Evolutionary conservation across 2,329 filamentous ascomycete species (phyloP).

Genomic region (Sordariomycetes sp.): DNA sequence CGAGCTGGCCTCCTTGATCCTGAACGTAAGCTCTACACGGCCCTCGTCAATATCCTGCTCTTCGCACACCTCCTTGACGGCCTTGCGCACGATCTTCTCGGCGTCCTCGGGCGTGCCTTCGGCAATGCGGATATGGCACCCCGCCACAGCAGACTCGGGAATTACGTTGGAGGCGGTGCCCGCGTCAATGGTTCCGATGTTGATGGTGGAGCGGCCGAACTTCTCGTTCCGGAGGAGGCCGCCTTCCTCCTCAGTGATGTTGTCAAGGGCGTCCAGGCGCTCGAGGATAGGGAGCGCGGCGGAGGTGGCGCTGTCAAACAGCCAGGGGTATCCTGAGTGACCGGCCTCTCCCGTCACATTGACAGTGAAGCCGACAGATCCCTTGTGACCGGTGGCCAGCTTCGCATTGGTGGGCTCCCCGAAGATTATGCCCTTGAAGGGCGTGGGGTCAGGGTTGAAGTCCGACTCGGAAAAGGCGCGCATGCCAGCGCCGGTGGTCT

Average conservation of each 20-base stretch:
- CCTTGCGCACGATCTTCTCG: constrained; percentile 35
- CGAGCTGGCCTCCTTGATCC: constrained; percentile 6
- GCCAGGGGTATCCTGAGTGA: constrained; percentile 85
- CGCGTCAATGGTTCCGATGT: constrained; percentile 65
- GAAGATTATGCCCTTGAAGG: constrained; percentile 62
- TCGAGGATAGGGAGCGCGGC: constrained; percentile 21
- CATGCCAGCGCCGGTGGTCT: constrained; percentile 75
- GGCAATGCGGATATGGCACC: constrained; percentile 62
- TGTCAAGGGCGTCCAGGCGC: constrained; percentile 27
- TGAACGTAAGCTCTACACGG: constrained; percentile 39
- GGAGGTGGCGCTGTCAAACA: constrained; percentile 72
- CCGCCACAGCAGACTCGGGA: constrained; percentile 56
- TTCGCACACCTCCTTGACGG: constrained; percentile 42
- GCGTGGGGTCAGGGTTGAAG: constrained; percentile 17
- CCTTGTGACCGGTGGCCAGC: constrained; percentile 86
- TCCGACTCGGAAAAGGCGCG: constrained; percentile 27
- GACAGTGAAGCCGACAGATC: constrained; percentile 56
- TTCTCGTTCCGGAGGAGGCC: constrained; percentile 50
- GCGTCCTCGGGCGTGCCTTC: constrained; percentile 52
- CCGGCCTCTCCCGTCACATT: constrained; percentile 60
- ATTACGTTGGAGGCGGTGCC: constrained; percentile 87
- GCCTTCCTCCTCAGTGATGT: constrained; percentile 54
- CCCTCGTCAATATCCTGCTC: constrained; percentile 44
- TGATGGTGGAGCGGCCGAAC: constrained; percentile 81
- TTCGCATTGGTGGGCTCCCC: constrained; percentile 86